phyloP scores from a whole-genome alignment of 2,329 filamentous ascomycete genomes.

The Colletotrichum godetiae region DNA sequence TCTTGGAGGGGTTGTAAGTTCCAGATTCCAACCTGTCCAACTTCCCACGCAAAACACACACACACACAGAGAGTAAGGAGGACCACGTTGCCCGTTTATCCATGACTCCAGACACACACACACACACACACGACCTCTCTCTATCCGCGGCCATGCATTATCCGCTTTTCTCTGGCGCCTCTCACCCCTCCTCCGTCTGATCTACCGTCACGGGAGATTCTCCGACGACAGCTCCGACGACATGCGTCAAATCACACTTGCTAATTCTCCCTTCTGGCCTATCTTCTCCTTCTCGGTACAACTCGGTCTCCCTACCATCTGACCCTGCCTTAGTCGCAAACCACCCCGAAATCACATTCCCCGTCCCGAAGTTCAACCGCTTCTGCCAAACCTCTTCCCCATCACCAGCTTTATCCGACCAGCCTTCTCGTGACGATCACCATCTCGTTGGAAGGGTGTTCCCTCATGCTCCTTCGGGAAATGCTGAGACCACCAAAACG shows the following conservation, averaged over 20 bases:
- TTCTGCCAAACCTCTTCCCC: neutral
- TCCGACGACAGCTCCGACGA: conserved; percentile 28
- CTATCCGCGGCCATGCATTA: neutral
- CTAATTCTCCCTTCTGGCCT: neutral
- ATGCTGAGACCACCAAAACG: neutral
- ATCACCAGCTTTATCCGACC: neutral
- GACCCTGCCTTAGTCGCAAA: no score
- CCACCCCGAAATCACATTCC: neutral
- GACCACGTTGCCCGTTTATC: neutral
- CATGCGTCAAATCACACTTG: neutral
- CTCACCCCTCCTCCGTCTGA: neutral
- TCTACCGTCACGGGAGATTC: conserved; percentile 30
- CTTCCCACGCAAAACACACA: neutral
- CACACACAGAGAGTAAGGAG: neutral
- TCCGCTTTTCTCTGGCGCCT: neutral
- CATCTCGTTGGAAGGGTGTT: conserved; percentile 2
- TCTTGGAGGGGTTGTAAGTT: no score
- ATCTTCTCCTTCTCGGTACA: neutral
- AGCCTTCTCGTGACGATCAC: conserved; percentile 12
- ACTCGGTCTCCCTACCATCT: neutral
- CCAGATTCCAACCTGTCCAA: neutral
- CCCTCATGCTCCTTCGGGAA: neutral
- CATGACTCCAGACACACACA: neutral
- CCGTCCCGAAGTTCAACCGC: neutral
- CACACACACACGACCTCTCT: neutral